Percentiles rank a stretch among this genome's conserved stretches.
These are phyloP conservation scores for Triticum dicoccoides DNA, from an alignment of 176 grass and related monocot species.

Conservation along the genomic window DNA sequence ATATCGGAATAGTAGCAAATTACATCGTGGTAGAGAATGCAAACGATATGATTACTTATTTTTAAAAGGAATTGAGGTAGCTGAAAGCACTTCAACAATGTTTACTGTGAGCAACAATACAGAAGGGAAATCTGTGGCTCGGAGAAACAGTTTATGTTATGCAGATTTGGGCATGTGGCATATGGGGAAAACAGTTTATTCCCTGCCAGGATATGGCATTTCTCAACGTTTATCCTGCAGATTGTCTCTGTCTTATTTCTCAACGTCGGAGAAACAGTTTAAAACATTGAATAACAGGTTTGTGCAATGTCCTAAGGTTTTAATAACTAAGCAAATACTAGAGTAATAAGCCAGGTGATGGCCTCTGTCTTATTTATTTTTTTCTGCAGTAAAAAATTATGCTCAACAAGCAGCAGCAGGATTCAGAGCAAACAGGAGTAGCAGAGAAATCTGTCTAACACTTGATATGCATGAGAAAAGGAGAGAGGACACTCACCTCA, in stretches of 20 bases:
- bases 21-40: background rate
- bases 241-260: too few relatives aligned
- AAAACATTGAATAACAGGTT: background rate
- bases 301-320: background rate
- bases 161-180: background rate
- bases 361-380: background rate
- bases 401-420: background rate
- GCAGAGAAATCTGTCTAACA: background rate
- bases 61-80: background rate
- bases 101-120: background rate
- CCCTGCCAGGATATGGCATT: background rate
- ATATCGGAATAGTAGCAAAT: background rate
- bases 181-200: background rate
- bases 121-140: background rate
- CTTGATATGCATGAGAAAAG: background rate
- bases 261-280: too few relatives aligned
- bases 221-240: background rate
- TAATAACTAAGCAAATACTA: background rate
- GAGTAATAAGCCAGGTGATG: background rate
- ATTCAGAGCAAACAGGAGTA: background rate
- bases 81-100: background rate
- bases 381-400: background rate
- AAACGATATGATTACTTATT: background rate
- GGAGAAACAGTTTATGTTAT: background rate
- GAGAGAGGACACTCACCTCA: slow-evolving; percentile 42